A percentile compares a stretch with the other conserved stretches of the same genome.
Conservation (phyloP, 225 moss, liverwort and hornwort genomes). For the Asterella californica region DNA sequence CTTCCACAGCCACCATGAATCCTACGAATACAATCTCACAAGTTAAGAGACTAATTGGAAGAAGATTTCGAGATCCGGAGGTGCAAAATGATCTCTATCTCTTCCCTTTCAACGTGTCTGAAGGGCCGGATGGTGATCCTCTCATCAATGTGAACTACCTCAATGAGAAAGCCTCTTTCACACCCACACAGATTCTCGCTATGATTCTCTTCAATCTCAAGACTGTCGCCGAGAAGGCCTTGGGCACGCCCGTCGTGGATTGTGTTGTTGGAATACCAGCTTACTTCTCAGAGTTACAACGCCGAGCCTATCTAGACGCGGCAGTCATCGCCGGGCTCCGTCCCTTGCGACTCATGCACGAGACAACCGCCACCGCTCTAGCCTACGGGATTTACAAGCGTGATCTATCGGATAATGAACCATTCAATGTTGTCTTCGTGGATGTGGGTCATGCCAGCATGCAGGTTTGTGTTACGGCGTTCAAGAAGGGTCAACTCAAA, state of each 20-base stretch:
- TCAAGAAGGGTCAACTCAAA: slow-evolving; percentile 81
- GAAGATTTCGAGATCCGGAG: slow-evolving; percentile 68
- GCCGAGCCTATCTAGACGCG: slow-evolving; percentile 78
- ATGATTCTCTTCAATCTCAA: slow-evolving; percentile 78
- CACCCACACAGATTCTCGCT: slow-evolving; percentile 72
- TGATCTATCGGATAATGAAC: slow-evolving; percentile 65
- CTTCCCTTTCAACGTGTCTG: slow-evolving; percentile 60
- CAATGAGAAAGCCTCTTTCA: slow-evolving; percentile 61
- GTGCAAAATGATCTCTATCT: slow-evolving; percentile 68
- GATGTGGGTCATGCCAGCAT: slow-evolving; percentile 84
- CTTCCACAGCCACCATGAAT: slow-evolving; percentile 85
- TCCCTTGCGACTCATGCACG: slow-evolving; percentile 81
- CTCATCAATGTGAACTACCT: slow-evolving; percentile 65
- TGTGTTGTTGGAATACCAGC: slow-evolving; percentile 85
- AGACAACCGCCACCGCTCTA: slow-evolving; percentile 85
- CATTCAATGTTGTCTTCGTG: slow-evolving; percentile 81
- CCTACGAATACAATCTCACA: slow-evolving; percentile 80
- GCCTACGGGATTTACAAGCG: slow-evolving; percentile 89
- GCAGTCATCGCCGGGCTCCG: slow-evolving; percentile 71
- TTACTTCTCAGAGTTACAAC: slow-evolving; percentile 83
- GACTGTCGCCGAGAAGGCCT: slow-evolving; percentile 70
- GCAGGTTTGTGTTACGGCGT: slow-evolving; percentile 84
- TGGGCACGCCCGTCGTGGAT: slow-evolving; percentile 67
- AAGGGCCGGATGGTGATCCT: slow-evolving; percentile 59
- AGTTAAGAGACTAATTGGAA: slow-evolving; percentile 74